Evolutionary conservation across 352 stramenopile genomes (phyloP).

Genomic region (Phytophthora chlamydospora): DNA sequence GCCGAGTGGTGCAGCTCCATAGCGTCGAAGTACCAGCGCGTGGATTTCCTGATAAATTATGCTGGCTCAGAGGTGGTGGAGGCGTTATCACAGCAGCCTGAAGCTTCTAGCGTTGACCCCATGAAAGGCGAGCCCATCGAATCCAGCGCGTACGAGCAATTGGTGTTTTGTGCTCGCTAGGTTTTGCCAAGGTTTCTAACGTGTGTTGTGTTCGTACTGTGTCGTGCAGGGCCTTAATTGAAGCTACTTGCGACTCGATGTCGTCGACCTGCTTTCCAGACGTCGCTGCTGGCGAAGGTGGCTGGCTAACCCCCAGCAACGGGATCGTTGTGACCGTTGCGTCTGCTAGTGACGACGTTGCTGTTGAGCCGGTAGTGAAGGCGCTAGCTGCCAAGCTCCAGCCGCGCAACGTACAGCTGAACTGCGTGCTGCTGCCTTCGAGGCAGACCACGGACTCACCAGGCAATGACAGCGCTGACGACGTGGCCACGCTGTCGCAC

Average conservation of each 20-base stretch:
- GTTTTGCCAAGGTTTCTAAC: background rate
- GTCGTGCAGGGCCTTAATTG: conserved; percentile 25
- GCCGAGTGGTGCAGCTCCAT: conserved; percentile 66
- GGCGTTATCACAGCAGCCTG: conserved; percentile 2
- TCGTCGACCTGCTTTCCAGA: conserved; percentile 35
- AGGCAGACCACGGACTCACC: background rate
- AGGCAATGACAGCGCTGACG: conserved; percentile 6
- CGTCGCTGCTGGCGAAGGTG: conserved; percentile 5
- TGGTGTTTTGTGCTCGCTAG: background rate
- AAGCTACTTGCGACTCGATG: conserved; percentile 37
- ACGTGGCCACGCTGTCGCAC: conserved; percentile 47
- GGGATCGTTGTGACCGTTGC: conserved; percentile 38
- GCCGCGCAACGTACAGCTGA: conserved; percentile 53
- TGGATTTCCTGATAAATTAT: conserved; percentile 79
- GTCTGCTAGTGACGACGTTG: conserved; percentile 18
- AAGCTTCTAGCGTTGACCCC: conserved; percentile 6
- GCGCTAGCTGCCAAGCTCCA: conserved; percentile 46
- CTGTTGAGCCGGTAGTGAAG: conserved; percentile 50
- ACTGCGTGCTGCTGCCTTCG: conserved; percentile 55
- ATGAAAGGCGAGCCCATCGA: conserved; percentile 15
- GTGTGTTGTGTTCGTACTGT: conserved; percentile 6
- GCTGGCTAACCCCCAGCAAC: conserved; percentile 22
- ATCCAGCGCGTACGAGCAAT: conserved; percentile 26
- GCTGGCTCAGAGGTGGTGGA: conserved; percentile 35
- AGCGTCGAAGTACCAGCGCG: conserved; percentile 58